Conservation (phyloP, 371 early-diverging fungal species). For the Massospora cicadina region DNA sequence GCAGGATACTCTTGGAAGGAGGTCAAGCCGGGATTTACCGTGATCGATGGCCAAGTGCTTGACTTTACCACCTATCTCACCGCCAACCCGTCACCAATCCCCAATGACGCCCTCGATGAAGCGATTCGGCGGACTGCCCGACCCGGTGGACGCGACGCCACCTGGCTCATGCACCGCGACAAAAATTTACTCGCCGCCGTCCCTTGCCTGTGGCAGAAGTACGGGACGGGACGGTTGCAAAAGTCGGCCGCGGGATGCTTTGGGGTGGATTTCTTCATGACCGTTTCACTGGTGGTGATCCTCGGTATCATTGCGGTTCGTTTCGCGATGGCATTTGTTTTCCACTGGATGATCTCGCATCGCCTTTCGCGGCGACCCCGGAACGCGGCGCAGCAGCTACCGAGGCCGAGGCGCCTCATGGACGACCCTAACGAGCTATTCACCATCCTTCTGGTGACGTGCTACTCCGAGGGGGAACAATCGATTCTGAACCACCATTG, state of each 20-base stretch:
- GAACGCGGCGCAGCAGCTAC: constrained; percentile 12
- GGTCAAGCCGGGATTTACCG: constrained; percentile 31
- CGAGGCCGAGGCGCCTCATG: constrained; percentile 14
- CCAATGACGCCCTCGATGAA: constrained; percentile 34
- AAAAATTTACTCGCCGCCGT: constrained; percentile 26
- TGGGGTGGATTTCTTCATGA: constrained; percentile 51
- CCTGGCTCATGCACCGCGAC: constrained; percentile 35
- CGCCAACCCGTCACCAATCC: constrained; percentile 18
- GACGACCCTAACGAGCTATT: constrained; percentile 41
- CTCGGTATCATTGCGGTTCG: constrained; percentile 45
- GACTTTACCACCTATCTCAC: constrained; percentile 45
- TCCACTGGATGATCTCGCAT: constrained; percentile 63
- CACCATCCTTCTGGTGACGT: constrained; percentile 53
- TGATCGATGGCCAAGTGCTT: constrained; percentile 56
- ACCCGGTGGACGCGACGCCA: constrained; percentile 33
- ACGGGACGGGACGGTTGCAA: constrained; percentile 57
- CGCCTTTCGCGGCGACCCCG: constrained; percentile 33
- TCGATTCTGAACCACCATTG: constrained; percentile 75
- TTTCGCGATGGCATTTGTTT: constrained; percentile 68
- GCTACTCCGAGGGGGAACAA: constrained; percentile 81
- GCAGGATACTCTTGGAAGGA: constrained; percentile 59
- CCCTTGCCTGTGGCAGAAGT: constrained; percentile 41
- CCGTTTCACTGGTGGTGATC: constrained; percentile 43
- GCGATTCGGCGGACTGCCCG: constrained; percentile 25
- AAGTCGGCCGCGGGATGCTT: constrained; percentile 75